These are phyloP conservation scores for Flueggea neowawraea DNA, from an alignment of 441 rosid species.

Conservation along the genomic window DNA sequence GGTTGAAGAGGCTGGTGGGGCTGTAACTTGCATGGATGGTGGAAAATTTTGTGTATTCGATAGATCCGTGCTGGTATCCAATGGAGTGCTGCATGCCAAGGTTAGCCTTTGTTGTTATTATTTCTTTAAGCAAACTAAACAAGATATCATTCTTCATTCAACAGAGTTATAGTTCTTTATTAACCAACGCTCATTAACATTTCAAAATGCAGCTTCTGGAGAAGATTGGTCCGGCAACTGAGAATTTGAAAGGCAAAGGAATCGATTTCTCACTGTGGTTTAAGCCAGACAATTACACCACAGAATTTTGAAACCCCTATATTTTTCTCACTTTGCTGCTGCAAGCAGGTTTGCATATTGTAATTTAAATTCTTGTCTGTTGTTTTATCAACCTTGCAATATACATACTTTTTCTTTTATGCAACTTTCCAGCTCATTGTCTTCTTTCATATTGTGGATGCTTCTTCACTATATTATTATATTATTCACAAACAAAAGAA, in stretches of 20 bases:
- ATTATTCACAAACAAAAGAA: no score
- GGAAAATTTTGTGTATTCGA: constrained; percentile 76
- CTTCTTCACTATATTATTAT: background rate
- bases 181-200: background rate
- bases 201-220: constrained; percentile 62
- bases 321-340: background rate
- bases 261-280: constrained; percentile 84
- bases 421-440: no score
- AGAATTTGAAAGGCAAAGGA: constrained; percentile 73
- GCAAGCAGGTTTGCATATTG: constrained; percentile 21
- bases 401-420: no score
- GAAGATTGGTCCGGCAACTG: constrained; percentile 72
- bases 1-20: constrained; percentile 94
- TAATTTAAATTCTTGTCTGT: constrained; percentile 6
- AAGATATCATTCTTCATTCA: background rate
- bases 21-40: constrained; percentile 83
- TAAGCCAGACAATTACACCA: constrained; percentile 75
- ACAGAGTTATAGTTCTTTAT: background rate
- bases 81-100: constrained; percentile 73
- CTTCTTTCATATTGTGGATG: no score
- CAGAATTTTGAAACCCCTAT: constrained; percentile 41
- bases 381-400: no score
- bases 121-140: background rate
- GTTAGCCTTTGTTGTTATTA: constrained; percentile 22
- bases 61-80: constrained; percentile 87